A percentile compares a stretch with the other conserved stretches of the same genome.
These are phyloP conservation scores for Spergularia marina DNA, from an alignment of 148 eudicot species.

Conservation along the genomic window DNA sequence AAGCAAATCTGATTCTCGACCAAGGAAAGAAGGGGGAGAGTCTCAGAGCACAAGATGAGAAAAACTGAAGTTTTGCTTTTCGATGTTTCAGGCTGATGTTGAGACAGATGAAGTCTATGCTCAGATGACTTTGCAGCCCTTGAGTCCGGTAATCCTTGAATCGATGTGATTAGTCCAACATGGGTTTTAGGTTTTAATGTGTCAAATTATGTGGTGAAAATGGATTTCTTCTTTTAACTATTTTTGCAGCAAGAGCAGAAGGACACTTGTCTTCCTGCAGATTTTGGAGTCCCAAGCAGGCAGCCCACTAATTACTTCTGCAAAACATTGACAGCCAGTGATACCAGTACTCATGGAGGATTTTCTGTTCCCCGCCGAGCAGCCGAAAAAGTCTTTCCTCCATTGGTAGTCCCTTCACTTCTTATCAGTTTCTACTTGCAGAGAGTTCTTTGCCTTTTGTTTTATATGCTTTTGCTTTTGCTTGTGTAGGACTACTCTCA, in stretches of 20 bases:
- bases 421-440: neutral
- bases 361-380: constrained; percentile 84
- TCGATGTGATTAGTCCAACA: neutral
- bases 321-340: constrained; percentile 72
- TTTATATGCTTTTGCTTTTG: constrained; percentile 1
- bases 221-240: neutral
- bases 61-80: constrained; percentile 20
- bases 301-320: constrained; percentile 79
- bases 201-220: neutral
- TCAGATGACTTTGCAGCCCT: constrained; percentile 75
- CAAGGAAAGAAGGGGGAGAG: neutral
- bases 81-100: constrained; percentile 48
- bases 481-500: constrained; percentile 76
- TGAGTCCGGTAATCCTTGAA: constrained; percentile 43
- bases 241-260: constrained; percentile 61
- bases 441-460: neutral
- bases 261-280: constrained; percentile 61
- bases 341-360: constrained; percentile 81
- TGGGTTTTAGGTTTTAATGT: neutral
- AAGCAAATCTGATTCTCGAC: too few species aligned
- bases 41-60: constrained; percentile 1
- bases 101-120: constrained; percentile 54
- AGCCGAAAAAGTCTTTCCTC: constrained; percentile 81
- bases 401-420: constrained; percentile 36
- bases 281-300: constrained; percentile 57